phyloP scores from a whole-genome alignment of 129 eudicot genomes.

The Arctium lappa region DNA sequence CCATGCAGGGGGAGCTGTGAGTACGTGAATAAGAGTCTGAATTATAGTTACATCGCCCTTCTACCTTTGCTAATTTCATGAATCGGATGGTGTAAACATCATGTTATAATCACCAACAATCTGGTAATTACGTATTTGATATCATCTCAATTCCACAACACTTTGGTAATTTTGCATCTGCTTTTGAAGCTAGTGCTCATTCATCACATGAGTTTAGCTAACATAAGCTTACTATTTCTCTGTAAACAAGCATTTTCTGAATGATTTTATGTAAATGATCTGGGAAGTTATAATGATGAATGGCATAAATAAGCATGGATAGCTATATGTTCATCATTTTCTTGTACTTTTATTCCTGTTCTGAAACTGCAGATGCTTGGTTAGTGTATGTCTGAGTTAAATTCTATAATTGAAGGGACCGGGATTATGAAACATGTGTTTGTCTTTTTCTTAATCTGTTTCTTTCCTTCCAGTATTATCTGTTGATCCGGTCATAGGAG shows the following conservation, averaged over 20 bases:
- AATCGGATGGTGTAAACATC: no score
- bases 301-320: neutral
- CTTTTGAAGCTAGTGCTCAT: neutral
- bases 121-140: neutral
- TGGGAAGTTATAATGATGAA: neutral
- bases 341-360: neutral
- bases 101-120: neutral
- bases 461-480: slow-evolving; percentile 50
- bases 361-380: neutral
- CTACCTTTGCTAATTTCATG: neutral
- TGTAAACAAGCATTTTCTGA: neutral
- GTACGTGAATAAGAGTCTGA: neutral
- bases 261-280: neutral
- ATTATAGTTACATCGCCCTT: neutral
- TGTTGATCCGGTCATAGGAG: slow-evolving; percentile 90
- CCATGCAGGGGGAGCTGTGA: neutral
- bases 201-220: neutral
- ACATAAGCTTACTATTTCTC: neutral
- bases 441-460: neutral
- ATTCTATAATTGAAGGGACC: no score
- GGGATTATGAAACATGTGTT: neutral
- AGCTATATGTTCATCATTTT: neutral
- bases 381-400: neutral
- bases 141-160: neutral
- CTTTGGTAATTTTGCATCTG: neutral